Evolutionary conservation across 306 rosid genomes (phyloP), one percentile per base, ranked within the genome.

Genomic region (Quillaja saponaria): DNA sequence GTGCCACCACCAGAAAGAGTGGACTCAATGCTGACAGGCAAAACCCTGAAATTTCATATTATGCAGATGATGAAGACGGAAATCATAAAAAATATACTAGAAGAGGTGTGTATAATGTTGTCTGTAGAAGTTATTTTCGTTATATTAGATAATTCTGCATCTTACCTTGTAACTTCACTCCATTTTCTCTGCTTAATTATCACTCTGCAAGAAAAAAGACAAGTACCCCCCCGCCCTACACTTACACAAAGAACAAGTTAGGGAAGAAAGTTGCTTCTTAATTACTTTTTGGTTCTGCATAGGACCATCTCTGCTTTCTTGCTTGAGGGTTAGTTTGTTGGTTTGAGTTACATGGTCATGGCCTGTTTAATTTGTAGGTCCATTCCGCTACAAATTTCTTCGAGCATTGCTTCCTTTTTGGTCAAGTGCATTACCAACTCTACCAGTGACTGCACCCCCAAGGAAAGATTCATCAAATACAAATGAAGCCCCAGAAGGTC

Each of bases 381-480:
- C 99, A 53, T 77, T 94, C 69, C 81, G 79, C 68, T 88, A 89
- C 67, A 94, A 94, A 81, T 81, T 94, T 78, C 92, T 94, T 28
- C 75, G 99, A 64, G 89, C 99, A 44, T 67, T 94, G 62, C 95
- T 94, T 75, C 99, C 99, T 41, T 90, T 94, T 76, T 94, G 99
- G 97, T 85, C 96, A 40, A 78, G 81, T 56, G 82, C 99, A 58
- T 75, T 94, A 67, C 99, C 99, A 52, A 94, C 94, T 39, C 80
- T 94, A 59, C 99, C 97, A 13, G 96, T 94, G 78, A 85, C 91
- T 31, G 96, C 88, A 57, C 96, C 97, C 56, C 66, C 79, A 40
- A 73, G 91, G 45, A 90, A 90, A 85, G 99, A 94, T 76, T 81
- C 69, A 47, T 49, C 77, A 28, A 75, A 71, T 56, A 69, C 68